Evolutionary conservation across 2,329 filamentous ascomycete genomes (phyloP).

Genomic region (Fusarium sp.): DNA sequence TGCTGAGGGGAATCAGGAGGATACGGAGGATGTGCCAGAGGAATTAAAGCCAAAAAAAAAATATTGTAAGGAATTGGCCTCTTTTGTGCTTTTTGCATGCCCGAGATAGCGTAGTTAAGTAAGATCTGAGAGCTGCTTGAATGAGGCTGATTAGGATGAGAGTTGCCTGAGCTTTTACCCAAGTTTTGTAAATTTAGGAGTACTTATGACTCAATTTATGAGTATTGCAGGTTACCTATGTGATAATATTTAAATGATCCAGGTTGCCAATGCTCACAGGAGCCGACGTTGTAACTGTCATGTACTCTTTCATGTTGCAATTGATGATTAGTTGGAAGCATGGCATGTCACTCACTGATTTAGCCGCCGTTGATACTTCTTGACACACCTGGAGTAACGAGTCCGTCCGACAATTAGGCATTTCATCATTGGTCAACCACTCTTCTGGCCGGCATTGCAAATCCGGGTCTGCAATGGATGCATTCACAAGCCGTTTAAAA

Average conservation of each 20-base stretch:
- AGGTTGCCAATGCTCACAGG: too few relatives aligned
- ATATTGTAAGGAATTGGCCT: not conserved
- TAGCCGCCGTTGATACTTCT: not conserved
- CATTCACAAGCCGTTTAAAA: constrained; percentile 23
- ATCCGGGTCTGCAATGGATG: constrained; percentile 12
- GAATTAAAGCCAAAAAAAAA: not conserved
- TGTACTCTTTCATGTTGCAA: too few relatives aligned
- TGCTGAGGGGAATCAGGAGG: not conserved
- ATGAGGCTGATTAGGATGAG: not conserved
- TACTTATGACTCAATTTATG: not conserved
- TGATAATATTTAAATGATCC: not conserved
- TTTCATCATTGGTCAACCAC: constrained; percentile 15
- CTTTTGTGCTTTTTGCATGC: not conserved
- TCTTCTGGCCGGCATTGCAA: not conserved
- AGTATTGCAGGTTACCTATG: not conserved
- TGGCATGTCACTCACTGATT: not conserved
- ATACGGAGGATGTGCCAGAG: not conserved
- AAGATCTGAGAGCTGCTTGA: not conserved
- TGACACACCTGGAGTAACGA: not conserved
- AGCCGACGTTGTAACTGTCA: too few relatives aligned
- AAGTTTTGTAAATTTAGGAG: not conserved
- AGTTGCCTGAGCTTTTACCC: not conserved
- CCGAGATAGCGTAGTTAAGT: not conserved
- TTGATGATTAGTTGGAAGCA: too few relatives aligned
- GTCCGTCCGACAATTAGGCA: constrained; percentile 12